Conservation (phyloP, 805 yeast genomes). For the Wickerhamomyces bovis region DNA sequence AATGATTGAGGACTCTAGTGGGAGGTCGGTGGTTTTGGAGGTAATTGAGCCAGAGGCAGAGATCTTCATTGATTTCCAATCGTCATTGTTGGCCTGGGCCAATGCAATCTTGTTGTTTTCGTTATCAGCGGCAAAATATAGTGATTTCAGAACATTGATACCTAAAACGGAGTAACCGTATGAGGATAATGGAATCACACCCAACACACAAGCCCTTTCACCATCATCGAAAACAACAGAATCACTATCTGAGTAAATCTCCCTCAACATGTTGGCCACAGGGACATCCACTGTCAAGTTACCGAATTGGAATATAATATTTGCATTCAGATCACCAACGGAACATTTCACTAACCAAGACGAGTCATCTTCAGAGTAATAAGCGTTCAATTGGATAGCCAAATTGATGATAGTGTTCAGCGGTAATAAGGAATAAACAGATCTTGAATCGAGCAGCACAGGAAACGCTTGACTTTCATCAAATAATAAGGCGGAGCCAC, state of each 20-base stretch:
- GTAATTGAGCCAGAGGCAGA: slow-evolving; percentile 1
- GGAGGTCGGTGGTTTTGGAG: slow-evolving; percentile 3
- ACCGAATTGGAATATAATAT: slow-evolving; percentile 48
- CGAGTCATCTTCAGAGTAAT: slow-evolving; percentile 38
- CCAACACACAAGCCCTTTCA: slow-evolving; percentile 48
- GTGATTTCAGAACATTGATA: slow-evolving; percentile 44
- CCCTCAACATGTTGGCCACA: slow-evolving; percentile 38
- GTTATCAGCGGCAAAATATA: slow-evolving; percentile 59
- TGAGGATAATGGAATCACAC: slow-evolving; percentile 40
- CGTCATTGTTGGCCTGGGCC: slow-evolving; percentile 37
- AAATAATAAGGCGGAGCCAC: slow-evolving; percentile 14
- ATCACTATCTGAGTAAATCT: slow-evolving; percentile 30
- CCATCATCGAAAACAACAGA: slow-evolving; percentile 47
- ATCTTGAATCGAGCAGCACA: slow-evolving; percentile 53
- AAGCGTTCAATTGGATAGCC: slow-evolving; percentile 67
- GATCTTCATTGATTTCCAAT: slow-evolving; percentile 1
- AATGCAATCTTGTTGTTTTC: slow-evolving; percentile 51
- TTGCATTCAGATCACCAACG: slow-evolving; percentile 41
- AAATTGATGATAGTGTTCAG: slow-evolving; percentile 48
- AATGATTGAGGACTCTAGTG: slow-evolving; percentile 24
- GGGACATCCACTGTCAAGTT: slow-evolving; percentile 45
- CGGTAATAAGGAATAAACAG: slow-evolving; percentile 46
- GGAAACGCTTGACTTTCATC: slow-evolving; percentile 27
- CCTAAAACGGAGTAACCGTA: slow-evolving; percentile 55
- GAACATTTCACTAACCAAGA: slow-evolving; percentile 64